These are phyloP conservation scores for Naganishia sp. DNA, from an alignment of 1,284 basidiomycete species.

Conservation along the genomic window DNA sequence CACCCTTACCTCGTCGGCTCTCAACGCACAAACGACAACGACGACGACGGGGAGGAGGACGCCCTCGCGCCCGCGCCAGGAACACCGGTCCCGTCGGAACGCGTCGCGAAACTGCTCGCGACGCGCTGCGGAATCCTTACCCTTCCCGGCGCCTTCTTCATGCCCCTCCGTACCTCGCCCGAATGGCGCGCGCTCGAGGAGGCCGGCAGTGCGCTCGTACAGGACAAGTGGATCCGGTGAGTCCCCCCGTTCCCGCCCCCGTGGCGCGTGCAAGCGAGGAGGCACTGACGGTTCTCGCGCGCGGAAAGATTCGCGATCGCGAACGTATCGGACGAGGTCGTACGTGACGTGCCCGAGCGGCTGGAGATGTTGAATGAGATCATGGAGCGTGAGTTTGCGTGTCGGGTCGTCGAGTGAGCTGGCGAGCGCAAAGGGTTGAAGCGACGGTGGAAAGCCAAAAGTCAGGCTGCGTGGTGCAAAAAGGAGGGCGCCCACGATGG, in stretches of 20 bases:
- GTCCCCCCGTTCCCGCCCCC: constrained; percentile 18
- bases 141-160: constrained; percentile 72
- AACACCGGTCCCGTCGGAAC: constrained; percentile 58
- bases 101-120: constrained; percentile 65
- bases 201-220: constrained; percentile 48
- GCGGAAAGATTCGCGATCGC: constrained; percentile 67
- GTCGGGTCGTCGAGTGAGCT: neutral
- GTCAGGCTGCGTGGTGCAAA: no score
- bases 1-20: constrained; percentile 63
- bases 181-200: constrained; percentile 41
- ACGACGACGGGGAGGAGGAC: constrained; percentile 61
- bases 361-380: constrained; percentile 57
- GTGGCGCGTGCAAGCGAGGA: neutral
- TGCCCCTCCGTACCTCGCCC: constrained; percentile 46
- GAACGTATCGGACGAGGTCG: constrained; percentile 69
- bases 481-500: no score
- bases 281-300: constrained; percentile 22
- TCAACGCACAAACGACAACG: constrained; percentile 54
- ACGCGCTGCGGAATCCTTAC: constrained; percentile 65
- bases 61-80: constrained; percentile 31
- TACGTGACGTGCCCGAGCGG: constrained; percentile 63
- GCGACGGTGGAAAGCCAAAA: no score
- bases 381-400: constrained; percentile 3
- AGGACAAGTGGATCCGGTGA: constrained; percentile 64
- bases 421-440: neutral